Evolutionary conservation across 2,329 filamentous ascomycete genomes (phyloP).

Genomic region (Colletotrichum sp.): DNA sequence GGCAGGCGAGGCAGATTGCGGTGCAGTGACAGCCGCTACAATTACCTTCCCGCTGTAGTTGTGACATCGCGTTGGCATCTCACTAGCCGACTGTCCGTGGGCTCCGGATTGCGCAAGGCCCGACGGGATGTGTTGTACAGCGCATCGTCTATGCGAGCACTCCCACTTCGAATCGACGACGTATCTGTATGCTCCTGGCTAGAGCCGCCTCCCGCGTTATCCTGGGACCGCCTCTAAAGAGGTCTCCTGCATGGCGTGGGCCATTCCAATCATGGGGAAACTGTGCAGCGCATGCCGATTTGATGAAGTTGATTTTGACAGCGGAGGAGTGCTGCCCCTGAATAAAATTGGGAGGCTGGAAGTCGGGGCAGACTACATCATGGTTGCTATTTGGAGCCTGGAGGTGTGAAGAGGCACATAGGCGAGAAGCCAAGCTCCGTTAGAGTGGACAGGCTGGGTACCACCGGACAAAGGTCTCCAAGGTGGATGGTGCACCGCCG

Average conservation of each 20-base stretch:
- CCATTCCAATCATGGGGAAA: neutral
- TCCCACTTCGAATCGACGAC: neutral
- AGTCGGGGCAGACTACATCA: neutral
- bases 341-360: conserved; percentile 10
- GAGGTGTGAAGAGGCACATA: neutral
- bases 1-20: neutral
- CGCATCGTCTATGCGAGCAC: neutral
- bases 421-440: neutral
- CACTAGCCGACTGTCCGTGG: neutral
- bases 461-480: neutral
- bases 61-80: neutral
- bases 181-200: neutral
- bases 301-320: neutral
- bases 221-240: neutral
- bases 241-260: neutral
- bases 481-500: conserved; percentile 2
- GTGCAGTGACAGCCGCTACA: neutral
- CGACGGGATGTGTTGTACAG: neutral
- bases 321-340: neutral
- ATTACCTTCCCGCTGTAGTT: neutral
- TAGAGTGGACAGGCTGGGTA: neutral
- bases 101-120: neutral
- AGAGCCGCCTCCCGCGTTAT: neutral
- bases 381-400: neutral
- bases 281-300: neutral